Conservation (phyloP, 2,329 filamentous ascomycete species). For the Aspergillus eucalypticola region DNA sequence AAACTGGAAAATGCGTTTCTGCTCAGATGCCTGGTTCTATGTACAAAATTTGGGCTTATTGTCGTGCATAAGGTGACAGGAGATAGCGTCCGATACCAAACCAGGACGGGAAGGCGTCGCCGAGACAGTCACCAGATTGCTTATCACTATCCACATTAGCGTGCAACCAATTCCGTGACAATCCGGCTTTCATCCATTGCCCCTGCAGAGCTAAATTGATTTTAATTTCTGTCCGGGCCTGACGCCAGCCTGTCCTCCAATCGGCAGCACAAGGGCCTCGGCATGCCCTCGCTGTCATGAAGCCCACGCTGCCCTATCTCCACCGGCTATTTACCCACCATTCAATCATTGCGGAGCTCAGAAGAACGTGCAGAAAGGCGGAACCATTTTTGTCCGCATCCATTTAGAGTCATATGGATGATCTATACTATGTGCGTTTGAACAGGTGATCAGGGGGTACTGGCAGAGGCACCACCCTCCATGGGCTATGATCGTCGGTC, state of each 20-base stretch:
- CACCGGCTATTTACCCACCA: background rate
- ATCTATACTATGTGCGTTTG: background rate
- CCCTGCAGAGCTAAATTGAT: background rate
- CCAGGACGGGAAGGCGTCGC: background rate
- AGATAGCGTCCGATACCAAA: background rate
- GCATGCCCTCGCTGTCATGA: background rate
- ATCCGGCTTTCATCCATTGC: background rate
- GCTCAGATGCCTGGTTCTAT: too few species aligned
- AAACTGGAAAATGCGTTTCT: too few species aligned
- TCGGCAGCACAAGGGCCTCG: background rate
- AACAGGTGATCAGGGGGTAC: background rate
- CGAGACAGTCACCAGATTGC: background rate
- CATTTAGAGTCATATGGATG: background rate
- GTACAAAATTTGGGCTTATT: background rate
- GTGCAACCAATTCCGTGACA: background rate
- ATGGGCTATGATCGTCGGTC: too few species aligned
- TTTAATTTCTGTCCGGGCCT: background rate
- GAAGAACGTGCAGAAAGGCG: slow-evolving; percentile 1
- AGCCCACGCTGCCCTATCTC: background rate
- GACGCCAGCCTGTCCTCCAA: background rate
- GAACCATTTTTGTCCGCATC: background rate
- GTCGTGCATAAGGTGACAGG: background rate
- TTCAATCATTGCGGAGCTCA: slow-evolving; percentile 1
- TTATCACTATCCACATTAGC: background rate
- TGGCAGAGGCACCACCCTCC: too few species aligned